Conservation (phyloP, 139 green algal genomes). For the Coelastrella sp. region DNA sequence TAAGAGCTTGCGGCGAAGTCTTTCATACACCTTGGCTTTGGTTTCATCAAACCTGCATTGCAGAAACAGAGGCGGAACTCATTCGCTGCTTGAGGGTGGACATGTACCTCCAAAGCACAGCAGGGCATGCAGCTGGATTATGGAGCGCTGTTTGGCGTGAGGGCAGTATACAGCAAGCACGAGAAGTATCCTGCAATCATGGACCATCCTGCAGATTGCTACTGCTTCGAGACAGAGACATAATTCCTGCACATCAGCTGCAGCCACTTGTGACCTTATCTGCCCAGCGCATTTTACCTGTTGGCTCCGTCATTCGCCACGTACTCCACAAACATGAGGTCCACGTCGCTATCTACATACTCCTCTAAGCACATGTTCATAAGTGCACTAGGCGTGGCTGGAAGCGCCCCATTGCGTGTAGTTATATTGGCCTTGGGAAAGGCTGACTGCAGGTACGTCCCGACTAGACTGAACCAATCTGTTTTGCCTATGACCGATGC, state of each 20-base stretch:
- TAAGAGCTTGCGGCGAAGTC: constrained; percentile 43
- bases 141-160: too few species aligned
- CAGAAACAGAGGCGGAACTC: background rate
- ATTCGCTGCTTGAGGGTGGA: background rate
- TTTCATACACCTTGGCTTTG: constrained; percentile 53
- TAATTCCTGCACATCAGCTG: background rate
- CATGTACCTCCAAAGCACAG: too few species aligned
- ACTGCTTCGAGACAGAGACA: too few species aligned
- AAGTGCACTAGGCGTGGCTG: constrained; percentile 47
- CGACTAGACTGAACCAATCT: constrained; percentile 50
- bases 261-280: background rate
- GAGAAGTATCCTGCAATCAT: too few species aligned
- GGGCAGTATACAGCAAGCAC: too few species aligned
- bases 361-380: constrained; percentile 56
- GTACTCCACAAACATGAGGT: constrained; percentile 53
- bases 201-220: too few species aligned
- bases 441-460: constrained; percentile 34
- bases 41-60: constrained; percentile 43
- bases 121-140: too few species aligned
- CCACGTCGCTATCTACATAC: constrained; percentile 46
- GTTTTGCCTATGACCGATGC: constrained; percentile 43
- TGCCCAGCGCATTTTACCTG: too few species aligned
- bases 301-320: constrained; percentile 46
- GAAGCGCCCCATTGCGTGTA: constrained; percentile 42
- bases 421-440: constrained; percentile 41